phyloP scores from a whole-genome alignment of 345 rosid species.

The Turritis glabra region DNA sequence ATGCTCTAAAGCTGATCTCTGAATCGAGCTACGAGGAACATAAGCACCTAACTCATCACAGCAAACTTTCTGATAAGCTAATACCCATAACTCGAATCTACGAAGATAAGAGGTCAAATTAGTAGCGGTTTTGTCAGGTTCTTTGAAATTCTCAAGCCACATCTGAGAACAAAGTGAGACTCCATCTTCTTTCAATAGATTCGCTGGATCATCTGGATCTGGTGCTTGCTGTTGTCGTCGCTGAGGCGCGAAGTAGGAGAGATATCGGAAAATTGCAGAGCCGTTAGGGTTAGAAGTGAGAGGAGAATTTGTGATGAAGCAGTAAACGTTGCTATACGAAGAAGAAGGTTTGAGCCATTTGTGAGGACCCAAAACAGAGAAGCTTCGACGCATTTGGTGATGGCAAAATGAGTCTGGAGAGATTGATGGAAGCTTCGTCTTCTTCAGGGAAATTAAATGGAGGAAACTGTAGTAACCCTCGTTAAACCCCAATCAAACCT shows the following conservation, averaged over 20 bases:
- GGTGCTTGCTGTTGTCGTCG: conserved; percentile 58
- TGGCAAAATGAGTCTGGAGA: neutral
- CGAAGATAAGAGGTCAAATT: conserved; percentile 71
- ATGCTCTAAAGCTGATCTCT: conserved; percentile 79
- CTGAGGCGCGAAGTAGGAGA: conserved; percentile 57
- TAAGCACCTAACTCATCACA: conserved; percentile 87
- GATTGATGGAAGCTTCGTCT: conserved; percentile 8
- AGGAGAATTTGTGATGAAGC: conserved; percentile 29
- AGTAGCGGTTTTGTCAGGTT: conserved; percentile 53
- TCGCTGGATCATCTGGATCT: conserved; percentile 80
- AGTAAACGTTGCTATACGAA: conserved; percentile 22
- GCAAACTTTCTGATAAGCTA: conserved; percentile 90
- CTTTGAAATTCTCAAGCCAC: conserved; percentile 76
- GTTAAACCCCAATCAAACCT: conserved; percentile 33
- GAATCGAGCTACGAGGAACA: conserved; percentile 80
- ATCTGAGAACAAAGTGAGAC: conserved; percentile 91
- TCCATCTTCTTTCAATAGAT: conserved; percentile 88
- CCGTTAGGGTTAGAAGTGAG: conserved; percentile 23
- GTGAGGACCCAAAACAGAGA: conserved; percentile 37
- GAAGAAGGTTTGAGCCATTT: conserved; percentile 37
- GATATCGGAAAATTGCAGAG: conserved; percentile 45
- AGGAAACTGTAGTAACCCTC: conserved; percentile 17
- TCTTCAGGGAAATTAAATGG: conserved; percentile 28
- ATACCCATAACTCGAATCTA: conserved; percentile 88
- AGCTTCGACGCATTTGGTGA: conserved; percentile 55